These are phyloP conservation scores for Aspergillus panamensis DNA, from an alignment of 495 filamentous ascomycete genomes.

Conservation along the genomic window DNA sequence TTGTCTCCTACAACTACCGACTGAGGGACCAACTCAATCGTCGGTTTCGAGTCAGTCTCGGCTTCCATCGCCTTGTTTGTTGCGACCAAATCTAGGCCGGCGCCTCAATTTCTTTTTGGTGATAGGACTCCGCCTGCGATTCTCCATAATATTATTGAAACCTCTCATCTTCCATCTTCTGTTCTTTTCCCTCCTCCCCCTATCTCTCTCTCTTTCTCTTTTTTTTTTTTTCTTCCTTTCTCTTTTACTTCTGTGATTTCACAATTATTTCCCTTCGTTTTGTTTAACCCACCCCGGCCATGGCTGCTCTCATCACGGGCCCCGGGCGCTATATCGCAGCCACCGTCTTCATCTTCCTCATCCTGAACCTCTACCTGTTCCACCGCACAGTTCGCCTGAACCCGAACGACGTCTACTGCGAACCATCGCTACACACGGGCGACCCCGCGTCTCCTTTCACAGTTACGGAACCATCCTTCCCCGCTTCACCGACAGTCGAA, in stretches of 20 bases:
- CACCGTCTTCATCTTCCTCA: conserved; percentile 11
- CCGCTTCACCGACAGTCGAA: no score
- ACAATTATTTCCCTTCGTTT: neutral
- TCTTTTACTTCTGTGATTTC: neutral
- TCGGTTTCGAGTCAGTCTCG: neutral
- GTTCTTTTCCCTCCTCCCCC: neutral
- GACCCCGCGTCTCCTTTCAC: neutral
- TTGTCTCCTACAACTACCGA: no score
- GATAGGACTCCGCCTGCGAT: neutral
- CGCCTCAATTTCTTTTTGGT: neutral
- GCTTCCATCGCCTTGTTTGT: neutral
- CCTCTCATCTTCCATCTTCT: neutral
- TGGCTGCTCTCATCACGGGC: conserved; percentile 4
- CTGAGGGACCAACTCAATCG: neutral
- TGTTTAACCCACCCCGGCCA: neutral
- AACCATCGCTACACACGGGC: conserved; percentile 1
- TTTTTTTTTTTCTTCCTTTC: conserved; percentile 35
- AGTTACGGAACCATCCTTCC: neutral
- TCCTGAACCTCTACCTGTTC: conserved; percentile 21
- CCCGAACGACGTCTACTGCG: conserved; percentile 1
- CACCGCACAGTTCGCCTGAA: conserved; percentile 9
- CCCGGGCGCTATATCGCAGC: conserved; percentile 11
- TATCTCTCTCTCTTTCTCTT: conserved; percentile 23
- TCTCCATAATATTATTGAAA: neutral
- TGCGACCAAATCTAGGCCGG: neutral